Evolutionary conservation across 2,329 filamentous ascomycete genomes (phyloP).

Genomic region (Epichloe amarillans): DNA sequence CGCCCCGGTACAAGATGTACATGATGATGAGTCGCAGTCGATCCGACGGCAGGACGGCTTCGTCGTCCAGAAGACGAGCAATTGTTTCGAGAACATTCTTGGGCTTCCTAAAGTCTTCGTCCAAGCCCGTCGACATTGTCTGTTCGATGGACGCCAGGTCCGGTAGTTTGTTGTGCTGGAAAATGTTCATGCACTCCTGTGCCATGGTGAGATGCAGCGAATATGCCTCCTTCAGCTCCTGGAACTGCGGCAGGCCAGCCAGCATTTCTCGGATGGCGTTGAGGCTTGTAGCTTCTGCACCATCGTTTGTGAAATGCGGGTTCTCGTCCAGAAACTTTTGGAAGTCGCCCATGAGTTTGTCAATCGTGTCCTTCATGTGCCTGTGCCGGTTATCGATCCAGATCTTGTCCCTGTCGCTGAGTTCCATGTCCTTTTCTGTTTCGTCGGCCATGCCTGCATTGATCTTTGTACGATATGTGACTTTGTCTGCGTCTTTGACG

Average conservation of each 20-base stretch:
- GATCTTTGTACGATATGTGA: slow-evolving; percentile 68
- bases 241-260: slow-evolving; percentile 84
- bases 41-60: slow-evolving; percentile 56
- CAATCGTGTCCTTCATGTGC: slow-evolving; percentile 97
- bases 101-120: slow-evolving; percentile 83
- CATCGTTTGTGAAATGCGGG: slow-evolving; percentile 73
- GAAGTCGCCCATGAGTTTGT: slow-evolving; percentile 85
- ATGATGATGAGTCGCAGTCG: slow-evolving; percentile 74
- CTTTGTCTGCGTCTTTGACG: slow-evolving; percentile 78
- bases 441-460: slow-evolving; percentile 59
- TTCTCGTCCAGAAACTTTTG: slow-evolving; percentile 84
- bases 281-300: slow-evolving; percentile 54
- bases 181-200: slow-evolving; percentile 90
- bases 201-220: slow-evolving; percentile 93
- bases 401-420: slow-evolving; percentile 79
- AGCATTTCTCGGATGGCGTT: slow-evolving; percentile 96
- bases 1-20: slow-evolving; percentile 76
- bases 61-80: slow-evolving; percentile 78
- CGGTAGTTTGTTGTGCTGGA: slow-evolving; percentile 69
- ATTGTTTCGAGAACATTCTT: slow-evolving; percentile 81
- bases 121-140: slow-evolving; percentile 77
- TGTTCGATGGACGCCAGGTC: slow-evolving; percentile 86
- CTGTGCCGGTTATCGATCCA: slow-evolving; percentile 91
- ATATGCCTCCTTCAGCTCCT: slow-evolving; percentile 90
- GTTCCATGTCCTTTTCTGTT: slow-evolving; percentile 81